Conservation (phyloP, 208 protist genomes). For the Acanthamoeba sp. region DNA sequence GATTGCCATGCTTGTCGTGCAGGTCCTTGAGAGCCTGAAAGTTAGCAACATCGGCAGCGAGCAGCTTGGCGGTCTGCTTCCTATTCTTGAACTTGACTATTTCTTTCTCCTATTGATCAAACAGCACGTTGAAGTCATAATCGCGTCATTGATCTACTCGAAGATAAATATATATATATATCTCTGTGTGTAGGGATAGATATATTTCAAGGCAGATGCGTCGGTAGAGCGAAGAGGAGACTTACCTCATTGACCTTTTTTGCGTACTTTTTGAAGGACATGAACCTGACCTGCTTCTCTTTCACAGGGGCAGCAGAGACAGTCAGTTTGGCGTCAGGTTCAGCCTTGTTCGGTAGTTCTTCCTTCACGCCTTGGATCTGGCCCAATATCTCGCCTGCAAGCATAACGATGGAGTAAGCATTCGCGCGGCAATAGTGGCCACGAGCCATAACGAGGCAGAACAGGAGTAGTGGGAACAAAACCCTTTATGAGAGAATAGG, state of each 20-base stretch:
- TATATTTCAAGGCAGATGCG: no score
- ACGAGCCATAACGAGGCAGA: no score
- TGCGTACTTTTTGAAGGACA: slow-evolving; percentile 61
- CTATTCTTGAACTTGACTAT: neutral
- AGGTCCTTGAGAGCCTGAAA: neutral
- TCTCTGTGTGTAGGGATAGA: no score
- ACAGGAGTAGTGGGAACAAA: neutral
- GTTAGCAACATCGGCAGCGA: neutral
- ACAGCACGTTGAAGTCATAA: no score
- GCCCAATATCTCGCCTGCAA: neutral
- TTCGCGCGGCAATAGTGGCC: no score
- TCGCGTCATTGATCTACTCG: neutral
- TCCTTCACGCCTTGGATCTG: no score
- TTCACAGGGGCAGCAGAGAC: neutral
- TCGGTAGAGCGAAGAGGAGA: neutral
- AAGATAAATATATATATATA: no score
- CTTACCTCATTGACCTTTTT: slow-evolving; percentile 34
- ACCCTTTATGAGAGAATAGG: slow-evolving; percentile 49
- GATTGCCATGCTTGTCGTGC: neutral
- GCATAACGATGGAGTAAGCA: no score
- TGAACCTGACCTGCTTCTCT: slow-evolving; percentile 10
- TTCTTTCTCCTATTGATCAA: neutral
- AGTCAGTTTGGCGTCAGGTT: neutral
- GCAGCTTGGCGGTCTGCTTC: neutral
- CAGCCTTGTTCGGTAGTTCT: neutral